Evolutionary conservation across 495 filamentous ascomycete genomes (phyloP), one percentile per base, ranked within the genome.

Genomic region (Cladorrhinum samala): DNA sequence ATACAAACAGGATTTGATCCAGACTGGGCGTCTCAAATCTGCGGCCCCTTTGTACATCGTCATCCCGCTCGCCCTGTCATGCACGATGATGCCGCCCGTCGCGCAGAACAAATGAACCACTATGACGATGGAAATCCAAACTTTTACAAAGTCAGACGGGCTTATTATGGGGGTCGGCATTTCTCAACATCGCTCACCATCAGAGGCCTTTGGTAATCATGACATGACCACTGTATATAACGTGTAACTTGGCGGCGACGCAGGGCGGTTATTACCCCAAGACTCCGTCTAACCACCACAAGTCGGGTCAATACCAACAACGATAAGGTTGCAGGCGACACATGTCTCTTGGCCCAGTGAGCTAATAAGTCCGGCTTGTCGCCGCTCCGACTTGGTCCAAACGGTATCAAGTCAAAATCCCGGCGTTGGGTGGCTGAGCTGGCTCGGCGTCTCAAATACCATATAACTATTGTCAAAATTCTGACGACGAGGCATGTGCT

Each of bases 381-480:
- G 30, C 45, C 13, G 24, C 24, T 47, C 45, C 45, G 45, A 47
- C 6, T 2, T 30, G 23, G 45, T n/a, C 45, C 21, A 47, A 47
- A 47, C 45, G 45, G 45, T 47, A 45, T 9, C 41, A 7, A 43
- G 20, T 21, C 42, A 45, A 45, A 21, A n/a, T n/a, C 9, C 42
- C n/a, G n/a, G n/a, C 11, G 11, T 45, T 1, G 8, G 24, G 30
- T 47, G 45, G 45, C 45, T 47, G 45, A 47, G 45, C 24, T 11
- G 27, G 27, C 27, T 33, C 27, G 27, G 27, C 27, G 45, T 47
- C 45, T 47, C 45, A 33, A 47, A 16, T 30, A 16, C 21, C 8
- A 46, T 14, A 24, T n/a, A 4, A 13, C 20, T 4, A 47, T 17
- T n/a, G 8, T 18, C 45, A 14, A n/a, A 16, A 47, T 14, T 25